These are phyloP conservation scores for Gossypium anomalum DNA, from an alignment of 345 rosid genomes.

Conservation along the genomic window DNA sequence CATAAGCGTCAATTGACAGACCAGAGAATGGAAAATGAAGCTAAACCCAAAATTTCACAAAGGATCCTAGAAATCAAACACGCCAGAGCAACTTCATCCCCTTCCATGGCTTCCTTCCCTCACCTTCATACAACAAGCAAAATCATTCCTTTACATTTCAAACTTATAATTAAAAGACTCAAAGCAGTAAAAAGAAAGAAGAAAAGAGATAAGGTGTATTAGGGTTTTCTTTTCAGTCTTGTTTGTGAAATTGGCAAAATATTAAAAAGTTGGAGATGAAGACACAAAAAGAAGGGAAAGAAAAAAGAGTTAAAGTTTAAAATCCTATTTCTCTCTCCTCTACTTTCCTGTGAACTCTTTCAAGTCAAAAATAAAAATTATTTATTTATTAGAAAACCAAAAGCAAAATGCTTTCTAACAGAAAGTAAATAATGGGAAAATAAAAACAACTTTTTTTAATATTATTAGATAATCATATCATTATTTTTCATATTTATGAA, in stretches of 20 bases:
- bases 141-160: slow-evolving; percentile 4
- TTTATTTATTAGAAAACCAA: too few species aligned
- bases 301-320: slow-evolving; percentile 37
- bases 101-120: slow-evolving; percentile 72
- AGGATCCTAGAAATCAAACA: slow-evolving; percentile 85
- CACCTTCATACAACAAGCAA: slow-evolving; percentile 45
- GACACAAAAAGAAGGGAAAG: slow-evolving; percentile 23
- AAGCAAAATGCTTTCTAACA: too few species aligned
- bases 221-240: slow-evolving; percentile 42
- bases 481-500: too few species aligned
- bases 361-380: slow-evolving; percentile 31
- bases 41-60: too few species aligned
- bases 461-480: too few species aligned
- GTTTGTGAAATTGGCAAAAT: slow-evolving; percentile 33
- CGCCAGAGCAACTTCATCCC: slow-evolving; percentile 60
- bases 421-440: too few species aligned
- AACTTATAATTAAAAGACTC: not conserved
- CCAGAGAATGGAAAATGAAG: too few species aligned
- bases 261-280: slow-evolving; percentile 18
- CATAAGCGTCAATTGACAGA: too few species aligned
- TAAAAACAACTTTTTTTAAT: too few species aligned
- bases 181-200: slow-evolving; percentile 5
- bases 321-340: slow-evolving; percentile 52
- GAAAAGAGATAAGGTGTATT: slow-evolving; percentile 19
- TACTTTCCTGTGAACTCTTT: slow-evolving; percentile 25